A percentile compares a stretch with the other conserved stretches of the same genome.
phyloP scores from a whole-genome alignment of 495 filamentous ascomycete genomes.

The Penicillium herquei region DNA sequence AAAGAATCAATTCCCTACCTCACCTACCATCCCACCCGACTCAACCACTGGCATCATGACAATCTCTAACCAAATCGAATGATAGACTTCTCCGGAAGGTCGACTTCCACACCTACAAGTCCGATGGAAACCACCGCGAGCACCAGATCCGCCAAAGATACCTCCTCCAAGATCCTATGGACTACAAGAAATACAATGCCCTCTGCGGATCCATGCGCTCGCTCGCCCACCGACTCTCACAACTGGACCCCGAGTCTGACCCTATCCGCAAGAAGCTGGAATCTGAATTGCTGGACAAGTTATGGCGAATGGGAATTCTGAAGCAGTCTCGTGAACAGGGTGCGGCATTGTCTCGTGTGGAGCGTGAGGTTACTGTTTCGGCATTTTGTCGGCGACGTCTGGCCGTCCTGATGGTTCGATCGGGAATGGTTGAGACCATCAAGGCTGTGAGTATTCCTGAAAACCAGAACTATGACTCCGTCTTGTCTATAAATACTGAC shows the following conservation, averaged over 20 bases:
- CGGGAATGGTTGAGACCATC: slow-evolving; percentile 87
- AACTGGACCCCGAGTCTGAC: slow-evolving; percentile 72
- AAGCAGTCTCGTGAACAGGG: slow-evolving; percentile 58
- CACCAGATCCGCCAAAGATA: slow-evolving; percentile 79
- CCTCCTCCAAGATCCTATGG: slow-evolving; percentile 78
- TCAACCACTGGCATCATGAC: neutral
- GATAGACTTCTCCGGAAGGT: slow-evolving; percentile 77
- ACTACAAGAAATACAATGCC: slow-evolving; percentile 86
- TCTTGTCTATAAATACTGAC: neutral
- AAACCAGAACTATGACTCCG: too few species aligned
- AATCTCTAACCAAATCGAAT: slow-evolving; percentile 7
- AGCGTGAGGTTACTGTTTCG: slow-evolving; percentile 80
- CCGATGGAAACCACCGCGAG: slow-evolving; percentile 81
- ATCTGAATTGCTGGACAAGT: slow-evolving; percentile 78
- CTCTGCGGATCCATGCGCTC: slow-evolving; percentile 82
- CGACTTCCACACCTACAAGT: slow-evolving; percentile 91
- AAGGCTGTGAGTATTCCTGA: slow-evolving; percentile 45
- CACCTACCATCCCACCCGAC: neutral
- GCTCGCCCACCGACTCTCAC: slow-evolving; percentile 80
- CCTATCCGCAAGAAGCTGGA: slow-evolving; percentile 78
- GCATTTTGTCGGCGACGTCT: slow-evolving; percentile 78
- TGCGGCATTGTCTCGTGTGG: slow-evolving; percentile 70
- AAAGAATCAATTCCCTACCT: neutral
- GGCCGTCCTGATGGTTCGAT: slow-evolving; percentile 81
- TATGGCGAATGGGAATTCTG: slow-evolving; percentile 87